Conservation (phyloP, 176 grass and related monocot species). For the Oryza punctata region DNA sequence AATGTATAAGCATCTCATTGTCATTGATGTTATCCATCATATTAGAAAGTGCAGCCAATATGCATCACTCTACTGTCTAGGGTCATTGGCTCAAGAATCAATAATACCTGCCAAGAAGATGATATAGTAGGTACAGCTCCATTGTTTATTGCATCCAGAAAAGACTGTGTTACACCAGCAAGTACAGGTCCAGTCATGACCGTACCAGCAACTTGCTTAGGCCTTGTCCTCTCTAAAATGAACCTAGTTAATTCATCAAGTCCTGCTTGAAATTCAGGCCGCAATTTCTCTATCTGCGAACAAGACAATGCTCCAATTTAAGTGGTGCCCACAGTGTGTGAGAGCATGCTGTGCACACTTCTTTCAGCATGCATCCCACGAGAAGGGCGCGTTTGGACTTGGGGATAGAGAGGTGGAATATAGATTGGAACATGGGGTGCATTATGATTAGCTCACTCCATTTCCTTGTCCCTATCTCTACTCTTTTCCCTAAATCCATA, state of each 20-base stretch:
- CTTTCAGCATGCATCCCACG: background rate
- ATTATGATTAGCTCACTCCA: background rate
- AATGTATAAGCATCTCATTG: background rate
- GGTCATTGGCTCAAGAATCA: slow-evolving; percentile 1
- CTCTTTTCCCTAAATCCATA: background rate
- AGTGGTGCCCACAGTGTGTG: background rate
- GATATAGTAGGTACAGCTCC: slow-evolving; percentile 79
- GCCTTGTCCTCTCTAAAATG: slow-evolving; percentile 71
- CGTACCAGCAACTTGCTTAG: slow-evolving; percentile 69
- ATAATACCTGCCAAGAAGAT: slow-evolving; percentile 81
- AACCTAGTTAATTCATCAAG: slow-evolving; percentile 70
- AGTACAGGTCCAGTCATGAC: slow-evolving; percentile 76
- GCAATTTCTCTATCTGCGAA: slow-evolving; percentile 62
- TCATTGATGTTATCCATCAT: background rate
- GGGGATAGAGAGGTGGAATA: background rate
- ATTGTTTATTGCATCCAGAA: slow-evolving; percentile 80
- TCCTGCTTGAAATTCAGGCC: slow-evolving; percentile 64
- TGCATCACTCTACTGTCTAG: background rate
- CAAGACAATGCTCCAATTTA: background rate
- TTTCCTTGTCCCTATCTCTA: background rate
- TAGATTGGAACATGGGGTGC: background rate
- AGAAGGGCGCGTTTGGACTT: background rate
- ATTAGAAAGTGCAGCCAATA: background rate
- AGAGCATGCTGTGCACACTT: background rate
- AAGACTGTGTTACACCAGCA: slow-evolving; percentile 65